phyloP scores from a whole-genome alignment of 306 rosid species.

The Carpinus fangiana region DNA sequence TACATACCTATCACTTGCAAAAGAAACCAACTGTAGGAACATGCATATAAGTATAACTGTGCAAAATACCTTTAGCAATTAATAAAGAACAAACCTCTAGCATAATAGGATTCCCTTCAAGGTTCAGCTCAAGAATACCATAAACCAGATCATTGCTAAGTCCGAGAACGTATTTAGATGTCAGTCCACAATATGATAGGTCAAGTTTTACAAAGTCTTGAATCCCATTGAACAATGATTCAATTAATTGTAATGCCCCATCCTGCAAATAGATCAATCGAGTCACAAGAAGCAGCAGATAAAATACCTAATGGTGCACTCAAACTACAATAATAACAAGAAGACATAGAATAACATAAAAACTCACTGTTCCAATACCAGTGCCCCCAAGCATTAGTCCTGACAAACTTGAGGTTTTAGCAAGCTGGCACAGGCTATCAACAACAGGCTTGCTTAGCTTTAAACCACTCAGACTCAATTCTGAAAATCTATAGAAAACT shows the following conservation, averaged over 20 bases:
- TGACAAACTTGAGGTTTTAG: conserved; percentile 56
- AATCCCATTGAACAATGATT: conserved; percentile 52
- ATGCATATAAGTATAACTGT: conserved; percentile 26
- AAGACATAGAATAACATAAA: conserved; percentile 19
- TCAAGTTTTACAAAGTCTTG: conserved; percentile 76
- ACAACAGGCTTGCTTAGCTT: conserved; percentile 76
- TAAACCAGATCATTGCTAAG: conserved; percentile 36
- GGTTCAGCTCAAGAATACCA: conserved; percentile 72
- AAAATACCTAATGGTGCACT: conserved; percentile 12
- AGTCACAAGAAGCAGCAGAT: conserved; percentile 27
- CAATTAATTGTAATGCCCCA: conserved; percentile 54
- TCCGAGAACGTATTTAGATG: conserved; percentile 42
- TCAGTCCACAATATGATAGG: conserved; percentile 70
- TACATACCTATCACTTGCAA: conserved; percentile 1
- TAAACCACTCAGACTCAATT: conserved; percentile 74
- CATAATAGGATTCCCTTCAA: conserved; percentile 73
- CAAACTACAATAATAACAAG: conserved; percentile 20
- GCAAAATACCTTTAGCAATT: conserved; percentile 12
- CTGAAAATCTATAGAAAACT: conserved; percentile 59
- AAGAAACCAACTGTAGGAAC: conserved; percentile 21
- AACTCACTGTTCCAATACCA: conserved; percentile 81
- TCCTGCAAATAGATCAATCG: conserved; percentile 52
- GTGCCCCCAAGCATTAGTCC: conserved; percentile 74
- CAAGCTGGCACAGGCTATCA: conserved; percentile 70
- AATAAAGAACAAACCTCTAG: conserved; percentile 58